Evolutionary conservation across 306 rosid species (phyloP).

Genomic region (Ormosia emarginata): DNA sequence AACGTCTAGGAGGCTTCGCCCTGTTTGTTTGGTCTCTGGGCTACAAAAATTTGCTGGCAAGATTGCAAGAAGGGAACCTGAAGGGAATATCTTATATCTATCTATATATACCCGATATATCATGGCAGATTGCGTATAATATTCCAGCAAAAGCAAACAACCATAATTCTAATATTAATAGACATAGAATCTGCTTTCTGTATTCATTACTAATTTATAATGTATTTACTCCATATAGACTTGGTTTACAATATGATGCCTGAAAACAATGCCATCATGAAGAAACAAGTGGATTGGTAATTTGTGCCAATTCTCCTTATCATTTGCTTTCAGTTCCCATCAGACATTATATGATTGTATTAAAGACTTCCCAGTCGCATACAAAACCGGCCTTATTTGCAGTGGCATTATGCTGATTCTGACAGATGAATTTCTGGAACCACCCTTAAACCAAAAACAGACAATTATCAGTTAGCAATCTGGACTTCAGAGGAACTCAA

Average conservation of each 20-base stretch:
- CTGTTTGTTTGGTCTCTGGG: too few species aligned
- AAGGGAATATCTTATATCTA: too few species aligned
- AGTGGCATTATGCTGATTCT: not conserved
- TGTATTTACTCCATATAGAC: conserved; percentile 1
- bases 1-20: too few species aligned
- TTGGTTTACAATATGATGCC: conserved; percentile 26
- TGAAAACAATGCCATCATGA: conserved; percentile 1
- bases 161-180: not conserved
- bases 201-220: conserved; percentile 13
- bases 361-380: conserved; percentile 18
- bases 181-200: not conserved
- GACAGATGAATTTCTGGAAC: not conserved
- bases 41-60: too few species aligned
- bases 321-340: conserved; percentile 7
- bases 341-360: conserved; percentile 10
- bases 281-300: conserved; percentile 9
- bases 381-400: not conserved
- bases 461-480: not conserved
- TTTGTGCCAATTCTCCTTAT: conserved; percentile 17
- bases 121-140: not conserved
- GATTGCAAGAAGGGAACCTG: too few species aligned
- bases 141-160: conserved; percentile 1
- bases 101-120: not conserved
- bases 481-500: not conserved
- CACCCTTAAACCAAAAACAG: conserved; percentile 25